phyloP scores from a whole-genome alignment of 2,329 filamentous ascomycete species.

The Macrophomina phaseolina region DNA sequence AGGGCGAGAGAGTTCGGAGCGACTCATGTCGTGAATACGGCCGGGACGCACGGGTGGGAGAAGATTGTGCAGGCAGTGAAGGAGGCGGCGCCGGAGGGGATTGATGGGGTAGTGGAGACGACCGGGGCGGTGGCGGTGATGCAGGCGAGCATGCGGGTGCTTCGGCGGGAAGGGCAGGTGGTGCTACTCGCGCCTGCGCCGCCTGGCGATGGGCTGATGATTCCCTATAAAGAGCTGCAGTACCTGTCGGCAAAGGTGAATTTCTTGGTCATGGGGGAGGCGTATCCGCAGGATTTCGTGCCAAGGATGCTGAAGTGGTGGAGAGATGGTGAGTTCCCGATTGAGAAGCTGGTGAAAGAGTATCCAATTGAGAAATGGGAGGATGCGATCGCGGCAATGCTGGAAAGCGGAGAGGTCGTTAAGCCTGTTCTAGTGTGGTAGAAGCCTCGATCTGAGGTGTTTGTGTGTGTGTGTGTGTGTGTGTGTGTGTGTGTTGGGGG shows the following conservation, averaged over 20 bases:
- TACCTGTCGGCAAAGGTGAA: conserved; percentile 54
- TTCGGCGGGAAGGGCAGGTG: conserved; percentile 56
- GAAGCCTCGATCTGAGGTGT: background rate
- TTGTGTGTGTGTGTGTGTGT: no score
- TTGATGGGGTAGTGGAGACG: conserved; percentile 55
- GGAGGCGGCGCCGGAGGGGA: conserved; percentile 34
- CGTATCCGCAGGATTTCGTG: conserved; percentile 41
- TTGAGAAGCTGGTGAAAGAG: conserved; percentile 12
- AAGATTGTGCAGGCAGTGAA: conserved; percentile 40
- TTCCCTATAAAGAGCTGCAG: conserved; percentile 51
- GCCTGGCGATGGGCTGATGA: conserved; percentile 46
- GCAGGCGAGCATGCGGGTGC: conserved; percentile 48
- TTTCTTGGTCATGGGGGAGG: conserved; percentile 57
- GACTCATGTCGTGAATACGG: conserved; percentile 47
- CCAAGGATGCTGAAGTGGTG: conserved; percentile 18
- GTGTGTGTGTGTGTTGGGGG: no score
- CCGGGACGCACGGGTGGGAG: background rate
- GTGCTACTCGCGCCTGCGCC: conserved; percentile 43
- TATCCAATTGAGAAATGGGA: conserved; percentile 8
- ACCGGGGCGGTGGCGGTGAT: conserved; percentile 51
- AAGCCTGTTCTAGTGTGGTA: conserved; percentile 24
- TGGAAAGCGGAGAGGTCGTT: conserved; percentile 2
- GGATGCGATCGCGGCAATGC: background rate
- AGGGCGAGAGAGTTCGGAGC: conserved; percentile 46
- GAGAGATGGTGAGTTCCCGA: conserved; percentile 1